Base-by-base conservation (phyloP, 2,329 filamentous ascomycete species). In the Colletotrichum musae region DNA sequence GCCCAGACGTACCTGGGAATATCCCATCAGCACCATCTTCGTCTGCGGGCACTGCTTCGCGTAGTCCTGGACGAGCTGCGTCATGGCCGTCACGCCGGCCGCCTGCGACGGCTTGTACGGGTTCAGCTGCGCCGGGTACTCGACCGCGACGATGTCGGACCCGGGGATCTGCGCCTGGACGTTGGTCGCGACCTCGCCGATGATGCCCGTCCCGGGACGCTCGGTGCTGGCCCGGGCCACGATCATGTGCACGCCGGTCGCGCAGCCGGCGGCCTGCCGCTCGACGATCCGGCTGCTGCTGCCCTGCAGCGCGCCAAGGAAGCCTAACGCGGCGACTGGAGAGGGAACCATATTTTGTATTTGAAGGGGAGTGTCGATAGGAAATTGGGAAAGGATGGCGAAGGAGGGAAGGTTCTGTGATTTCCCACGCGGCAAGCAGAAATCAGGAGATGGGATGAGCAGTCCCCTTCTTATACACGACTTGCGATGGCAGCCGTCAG, bases 1-100 rank as follows among this genome's bases (percentile, higher is more conserved):
- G 71, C 16, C 64, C 72, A 61, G 15, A 43, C 28, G 72, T 57
- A 78, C 80, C 76, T 84, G 82, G 1, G 82, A 84, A 64, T 82
- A 84, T 1, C 82, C 82, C 54, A 84, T 61, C 26, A 84, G 71
- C 3, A 80, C 82, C 61, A 84, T 75, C 73, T 82, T 81, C 58
- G 75, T 74, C 15, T 78, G 72, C 1, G 82, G 81, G 43, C 82
- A 84, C 6, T 73, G 73, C 41, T 73, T 60, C 63, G 75, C 72
- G 62, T 84, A 82, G 28, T 74, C 68, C n/a, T 72, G 70, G n/a
- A 84, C 68, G 53, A 74, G 70, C 51, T 74, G 58, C 28, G 74
- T 78, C 74, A 82, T 70, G 43, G 72, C 75, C 60, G 75, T 53
- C 76, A 60, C 70, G 65, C 32, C 76, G 72, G 7, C 82, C 81